Evolutionary conservation across 2,329 filamentous ascomycete genomes (phyloP).

Genomic region (Phialophora tarda): DNA sequence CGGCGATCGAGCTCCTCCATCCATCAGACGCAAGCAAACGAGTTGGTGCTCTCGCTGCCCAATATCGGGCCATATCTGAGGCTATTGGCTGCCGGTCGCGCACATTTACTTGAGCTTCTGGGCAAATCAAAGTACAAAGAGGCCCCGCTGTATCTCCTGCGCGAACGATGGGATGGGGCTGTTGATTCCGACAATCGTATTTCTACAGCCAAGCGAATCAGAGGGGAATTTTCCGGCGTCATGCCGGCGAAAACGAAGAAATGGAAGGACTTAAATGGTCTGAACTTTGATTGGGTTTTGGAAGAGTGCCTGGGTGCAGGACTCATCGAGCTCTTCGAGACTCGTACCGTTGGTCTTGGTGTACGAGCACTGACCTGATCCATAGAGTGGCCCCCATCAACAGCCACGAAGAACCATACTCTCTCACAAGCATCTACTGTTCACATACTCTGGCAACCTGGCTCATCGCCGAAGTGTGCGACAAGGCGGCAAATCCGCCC

Average conservation of each 20-base stretch:
- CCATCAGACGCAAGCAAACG: slow-evolving; percentile 17
- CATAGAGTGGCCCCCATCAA: neutral
- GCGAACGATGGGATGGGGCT: slow-evolving; percentile 69
- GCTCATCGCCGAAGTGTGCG: neutral
- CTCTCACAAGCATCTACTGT: neutral
- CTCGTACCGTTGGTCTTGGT: slow-evolving; percentile 65
- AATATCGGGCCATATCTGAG: slow-evolving; percentile 66
- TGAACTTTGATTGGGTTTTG: slow-evolving; percentile 65
- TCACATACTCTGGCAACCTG: neutral
- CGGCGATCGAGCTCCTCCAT: slow-evolving; percentile 27
- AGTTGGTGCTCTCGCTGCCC: slow-evolving; percentile 62
- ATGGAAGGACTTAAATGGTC: slow-evolving; percentile 65
- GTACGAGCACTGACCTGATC: slow-evolving; percentile 46
- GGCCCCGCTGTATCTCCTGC: slow-evolving; percentile 59
- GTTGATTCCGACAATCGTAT: slow-evolving; percentile 53
- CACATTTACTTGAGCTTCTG: slow-evolving; percentile 61
- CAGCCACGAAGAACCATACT: neutral
- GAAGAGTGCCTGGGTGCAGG: slow-evolving; percentile 67
- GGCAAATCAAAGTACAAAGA: slow-evolving; percentile 58
- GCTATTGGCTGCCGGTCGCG: slow-evolving; percentile 60
- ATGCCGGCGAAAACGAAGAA: slow-evolving; percentile 66
- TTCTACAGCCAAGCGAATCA: slow-evolving; percentile 57
- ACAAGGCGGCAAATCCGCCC: neutral
- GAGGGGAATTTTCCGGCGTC: slow-evolving; percentile 62
- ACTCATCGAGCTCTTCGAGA: slow-evolving; percentile 67